A percentile compares a stretch with the other conserved stretches of the same genome.
Conservation (phyloP, 2,329 filamentous ascomycete species). For the Diaporthe sp. region DNA sequence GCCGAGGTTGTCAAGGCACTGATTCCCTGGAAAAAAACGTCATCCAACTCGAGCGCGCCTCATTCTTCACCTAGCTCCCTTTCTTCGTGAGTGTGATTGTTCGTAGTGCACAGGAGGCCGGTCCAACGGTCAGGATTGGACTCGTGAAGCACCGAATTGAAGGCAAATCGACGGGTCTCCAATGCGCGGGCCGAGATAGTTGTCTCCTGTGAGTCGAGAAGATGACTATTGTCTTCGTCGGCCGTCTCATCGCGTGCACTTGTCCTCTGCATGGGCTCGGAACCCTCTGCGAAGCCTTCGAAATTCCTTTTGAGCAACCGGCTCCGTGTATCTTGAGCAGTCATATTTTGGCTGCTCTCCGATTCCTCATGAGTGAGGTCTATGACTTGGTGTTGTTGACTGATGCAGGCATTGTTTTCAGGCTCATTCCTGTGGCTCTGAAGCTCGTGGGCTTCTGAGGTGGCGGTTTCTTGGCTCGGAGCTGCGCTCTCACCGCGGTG, state of each 20-base stretch:
- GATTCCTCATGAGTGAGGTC: slow-evolving; percentile 29
- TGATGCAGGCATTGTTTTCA: no score
- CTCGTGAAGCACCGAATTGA: slow-evolving; percentile 47
- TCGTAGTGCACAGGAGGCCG: slow-evolving; percentile 54
- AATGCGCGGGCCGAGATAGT: slow-evolving; percentile 46
- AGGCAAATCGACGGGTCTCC: slow-evolving; percentile 49
- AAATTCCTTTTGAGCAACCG: slow-evolving; percentile 19
- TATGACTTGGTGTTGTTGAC: slow-evolving; percentile 15
- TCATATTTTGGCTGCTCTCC: neutral
- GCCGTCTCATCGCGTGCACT: neutral
- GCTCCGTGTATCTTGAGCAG: neutral
- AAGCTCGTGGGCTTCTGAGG: neutral
- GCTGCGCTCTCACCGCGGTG: neutral
- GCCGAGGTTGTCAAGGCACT: neutral
- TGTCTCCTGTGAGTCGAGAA: slow-evolving; percentile 49
- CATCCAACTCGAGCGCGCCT: neutral
- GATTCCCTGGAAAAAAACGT: neutral
- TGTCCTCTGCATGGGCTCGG: neutral
- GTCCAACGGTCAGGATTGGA: slow-evolving; percentile 39
- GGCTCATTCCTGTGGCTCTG: neutral
- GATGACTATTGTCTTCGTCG: slow-evolving; percentile 30
- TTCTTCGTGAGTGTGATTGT: slow-evolving; percentile 53
- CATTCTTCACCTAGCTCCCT: slow-evolving; percentile 48
- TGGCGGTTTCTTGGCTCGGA: neutral
- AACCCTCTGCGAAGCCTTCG: neutral